Evolutionary conservation across 1,139 yeast genomes (phyloP), one percentile per base, ranked within the genome.

Genomic region (Petasospora rhodanensis): DNA sequence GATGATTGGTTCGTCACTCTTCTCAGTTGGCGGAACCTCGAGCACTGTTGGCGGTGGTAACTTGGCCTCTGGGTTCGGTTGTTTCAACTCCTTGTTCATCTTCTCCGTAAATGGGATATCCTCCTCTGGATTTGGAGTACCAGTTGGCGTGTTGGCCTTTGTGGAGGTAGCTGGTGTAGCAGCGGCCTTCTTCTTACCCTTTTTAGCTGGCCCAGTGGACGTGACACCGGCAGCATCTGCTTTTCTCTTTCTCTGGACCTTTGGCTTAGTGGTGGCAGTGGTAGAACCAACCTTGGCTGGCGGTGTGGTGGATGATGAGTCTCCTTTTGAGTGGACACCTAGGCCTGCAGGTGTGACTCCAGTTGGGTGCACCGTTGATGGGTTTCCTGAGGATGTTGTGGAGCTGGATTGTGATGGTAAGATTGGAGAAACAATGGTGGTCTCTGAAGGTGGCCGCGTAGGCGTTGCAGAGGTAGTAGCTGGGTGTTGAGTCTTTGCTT

Each of bases 1-100:
- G 13, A 77, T 69, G 15, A 75, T 70, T 1, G 81, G 78, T 7
- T 55, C 59, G 57, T 45, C 52, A 8, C 43, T 37, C 21, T 55
- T 53, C 14, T 63, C 55, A 34, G 61, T 43, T 13, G 24, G 19
- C 2, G 48, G 35, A 7, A 46, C 40, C 18, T 53, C 56, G 5
- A 54, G 42, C 6, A 55, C 39, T 6, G 48, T 46, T 8, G 53
- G 49, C 2, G 56, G 34, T 3, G 54, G 49, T 9, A 54, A 31
- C 4, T 46, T 23, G 10, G 45, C 35, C 11, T 30, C 40, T 24
- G 48, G 51, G 22, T 28, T 45, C 31, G 46, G 47, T 28, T 35
- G 38, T 30, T 35, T 47, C 37, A 43, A 32, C 5, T 29, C 25
- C 24, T 43, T 38, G 22, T 44, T 56, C 43, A 39, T 45, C 22